Base-by-base conservation (phyloP, 495 filamentous ascomycete genomes). In the Lineolata rhizophorae region DNA sequence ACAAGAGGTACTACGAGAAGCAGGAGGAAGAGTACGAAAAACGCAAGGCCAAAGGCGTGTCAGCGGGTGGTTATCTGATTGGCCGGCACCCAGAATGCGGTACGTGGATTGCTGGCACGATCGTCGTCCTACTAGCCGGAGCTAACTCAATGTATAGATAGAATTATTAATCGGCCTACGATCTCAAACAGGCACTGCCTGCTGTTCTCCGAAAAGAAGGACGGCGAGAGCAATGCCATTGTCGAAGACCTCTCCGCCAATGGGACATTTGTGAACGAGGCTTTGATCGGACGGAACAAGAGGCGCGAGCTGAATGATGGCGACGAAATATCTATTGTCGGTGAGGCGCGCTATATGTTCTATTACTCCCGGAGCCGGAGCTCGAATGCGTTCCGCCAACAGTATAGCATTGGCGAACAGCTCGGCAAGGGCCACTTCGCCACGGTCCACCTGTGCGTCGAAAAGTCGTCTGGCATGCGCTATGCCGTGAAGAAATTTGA, bases 391-490 rank as follows among this genome's bases (percentile, higher is more conserved):
- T 99, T 99, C 56, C 50, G 60, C 19, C 80, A 92, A 40, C 79
- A 91, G 41, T 99, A 87, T 48, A 72, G 66, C 8, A 64, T 85
- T 10, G 61, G 79, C 22, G 70, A 84, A 34, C 78, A 84, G 49
- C 69, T 99, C 10, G 90, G 90, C 35, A 93, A 91, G 50, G 90
- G 90, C 14, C 84, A 94, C 49, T 95, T 95, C 53, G 90, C 90
- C 27, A 80, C 83, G 6, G 90, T 99, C 9, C 90, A 84, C 46
- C 57, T 92, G 1, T 93, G 84, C 41, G 67, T 82, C 1, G 82
- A 95, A 50, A 81, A 80, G 48, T 57, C 67, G 27, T 77, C 77
- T 0, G 90, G 90, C 13, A 63, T 70, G 31, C 64, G 73, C 21
- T 95, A 73, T 54, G 90, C 90, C 4, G 90, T 90, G 39, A 99